Evolutionary conservation across 257 asterid species (phyloP).

Genomic region (Penstemon eatonii): DNA sequence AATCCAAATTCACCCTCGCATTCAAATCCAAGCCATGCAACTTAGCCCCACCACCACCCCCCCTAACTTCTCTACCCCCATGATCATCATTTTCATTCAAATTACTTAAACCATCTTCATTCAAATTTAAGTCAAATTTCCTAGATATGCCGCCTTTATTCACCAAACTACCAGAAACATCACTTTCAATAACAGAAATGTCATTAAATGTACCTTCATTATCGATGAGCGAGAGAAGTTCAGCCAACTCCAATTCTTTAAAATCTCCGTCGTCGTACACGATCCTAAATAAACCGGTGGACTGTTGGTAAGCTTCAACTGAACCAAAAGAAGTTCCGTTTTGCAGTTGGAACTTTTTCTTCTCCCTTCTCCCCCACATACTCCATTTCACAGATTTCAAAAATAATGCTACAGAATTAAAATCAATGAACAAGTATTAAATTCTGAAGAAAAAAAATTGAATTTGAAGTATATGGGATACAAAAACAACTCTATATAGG

Average conservation of each 20-base stretch:
- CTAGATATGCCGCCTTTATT: constrained; percentile 28
- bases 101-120: constrained; percentile 38
- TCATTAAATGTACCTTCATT: constrained; percentile 32
- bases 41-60: constrained; percentile 41
- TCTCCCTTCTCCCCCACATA: constrained; percentile 69
- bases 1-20: constrained; percentile 38
- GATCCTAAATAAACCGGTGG: constrained; percentile 50
- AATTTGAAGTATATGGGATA: neutral
- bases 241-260: constrained; percentile 58
- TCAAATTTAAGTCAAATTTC: constrained; percentile 46
- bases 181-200: constrained; percentile 31
- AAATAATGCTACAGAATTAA: neutral
- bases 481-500: too few species aligned
- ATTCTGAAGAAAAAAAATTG: neutral
- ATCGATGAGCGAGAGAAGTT: constrained; percentile 29
- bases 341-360: constrained; percentile 48
- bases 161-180: constrained; percentile 28
- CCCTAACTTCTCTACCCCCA: constrained; percentile 35
- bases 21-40: constrained; percentile 55
- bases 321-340: constrained; percentile 45
- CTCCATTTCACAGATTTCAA: constrained; percentile 53
- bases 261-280: constrained; percentile 68
- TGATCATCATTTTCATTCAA: constrained; percentile 7
- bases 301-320: constrained; percentile 51
- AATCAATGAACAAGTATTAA: neutral